phyloP scores from a whole-genome alignment of 495 filamentous ascomycete genomes.

The Aspergillus nidulans region DNA sequence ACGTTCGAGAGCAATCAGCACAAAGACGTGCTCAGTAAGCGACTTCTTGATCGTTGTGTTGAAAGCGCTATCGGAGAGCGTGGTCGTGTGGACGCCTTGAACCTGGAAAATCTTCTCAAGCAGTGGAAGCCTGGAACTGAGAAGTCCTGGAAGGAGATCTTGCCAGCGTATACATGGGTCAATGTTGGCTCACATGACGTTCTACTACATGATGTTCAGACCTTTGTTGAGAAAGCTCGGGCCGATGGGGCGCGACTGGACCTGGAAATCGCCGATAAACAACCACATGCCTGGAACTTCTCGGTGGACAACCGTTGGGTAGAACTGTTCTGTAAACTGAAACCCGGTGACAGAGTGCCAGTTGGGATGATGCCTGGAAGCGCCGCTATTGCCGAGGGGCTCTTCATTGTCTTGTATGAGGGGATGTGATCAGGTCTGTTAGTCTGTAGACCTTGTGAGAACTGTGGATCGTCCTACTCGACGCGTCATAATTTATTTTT shows the following conservation, averaged over 20 bases:
- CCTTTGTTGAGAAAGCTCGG: neutral
- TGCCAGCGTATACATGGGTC: neutral
- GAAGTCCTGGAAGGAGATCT: neutral
- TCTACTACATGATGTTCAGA: neutral
- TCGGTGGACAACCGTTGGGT: neutral
- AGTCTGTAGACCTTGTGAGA: too few species aligned
- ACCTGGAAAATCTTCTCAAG: neutral
- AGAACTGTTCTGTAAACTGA: neutral
- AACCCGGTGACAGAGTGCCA: neutral
- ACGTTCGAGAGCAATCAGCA: neutral
- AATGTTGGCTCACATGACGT: neutral
- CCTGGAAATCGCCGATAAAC: neutral
- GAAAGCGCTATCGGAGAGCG: neutral
- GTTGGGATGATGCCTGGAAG: neutral
- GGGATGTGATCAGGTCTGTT: neutral
- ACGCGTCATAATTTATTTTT: too few species aligned
- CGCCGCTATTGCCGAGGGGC: neutral
- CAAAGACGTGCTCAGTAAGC: constrained; percentile 1
- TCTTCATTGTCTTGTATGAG: neutral
- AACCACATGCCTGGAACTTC: neutral
- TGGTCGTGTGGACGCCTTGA: neutral
- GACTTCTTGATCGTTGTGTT: constrained; percentile 2
- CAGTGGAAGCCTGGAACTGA: neutral
- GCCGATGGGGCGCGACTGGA: neutral
- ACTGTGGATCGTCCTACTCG: too few species aligned